A percentile compares a stretch with the other conserved stretches of the same genome.
phyloP scores from a whole-genome alignment of 2,329 filamentous ascomycete species.

The Alternaria consortialis region DNA sequence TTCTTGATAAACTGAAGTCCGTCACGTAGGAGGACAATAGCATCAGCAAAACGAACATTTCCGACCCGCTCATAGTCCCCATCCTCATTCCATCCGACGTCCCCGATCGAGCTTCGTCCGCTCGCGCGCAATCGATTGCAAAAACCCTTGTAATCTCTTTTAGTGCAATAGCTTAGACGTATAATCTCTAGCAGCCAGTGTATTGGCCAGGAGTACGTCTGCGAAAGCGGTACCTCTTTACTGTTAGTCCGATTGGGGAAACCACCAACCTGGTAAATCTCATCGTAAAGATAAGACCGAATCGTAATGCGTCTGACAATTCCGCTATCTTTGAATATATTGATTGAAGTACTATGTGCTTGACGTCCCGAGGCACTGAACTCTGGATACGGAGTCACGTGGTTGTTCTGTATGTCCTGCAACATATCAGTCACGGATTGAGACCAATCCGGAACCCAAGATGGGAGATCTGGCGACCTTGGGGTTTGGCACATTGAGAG shows the following conservation, averaged over 20 bases:
- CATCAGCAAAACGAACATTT: neutral
- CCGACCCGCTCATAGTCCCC: neutral
- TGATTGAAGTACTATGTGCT: neutral
- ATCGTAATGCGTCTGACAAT: neutral
- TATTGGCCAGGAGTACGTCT: neutral
- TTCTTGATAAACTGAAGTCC: neutral
- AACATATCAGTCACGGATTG: neutral
- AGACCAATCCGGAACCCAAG: slow-evolving; percentile 6
- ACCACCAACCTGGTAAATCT: neutral
- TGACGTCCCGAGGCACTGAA: neutral
- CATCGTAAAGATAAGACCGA: neutral
- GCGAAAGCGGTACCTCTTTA: neutral
- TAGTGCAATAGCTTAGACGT: neutral
- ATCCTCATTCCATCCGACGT: neutral
- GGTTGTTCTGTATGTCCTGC: neutral
- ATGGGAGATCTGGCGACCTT: neutral
- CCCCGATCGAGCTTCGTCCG: neutral
- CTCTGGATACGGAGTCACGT: neutral
- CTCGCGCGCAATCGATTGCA: neutral
- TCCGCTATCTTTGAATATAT: neutral
- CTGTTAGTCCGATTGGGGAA: neutral
- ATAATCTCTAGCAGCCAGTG: neutral
- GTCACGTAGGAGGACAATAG: neutral
- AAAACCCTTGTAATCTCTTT: neutral
- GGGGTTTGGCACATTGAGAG: neutral